Percentiles rank a stretch among this genome's conserved stretches.
Conservation (phyloP, 768 basidiomycete species). For the Tulasnella calospora region DNA sequence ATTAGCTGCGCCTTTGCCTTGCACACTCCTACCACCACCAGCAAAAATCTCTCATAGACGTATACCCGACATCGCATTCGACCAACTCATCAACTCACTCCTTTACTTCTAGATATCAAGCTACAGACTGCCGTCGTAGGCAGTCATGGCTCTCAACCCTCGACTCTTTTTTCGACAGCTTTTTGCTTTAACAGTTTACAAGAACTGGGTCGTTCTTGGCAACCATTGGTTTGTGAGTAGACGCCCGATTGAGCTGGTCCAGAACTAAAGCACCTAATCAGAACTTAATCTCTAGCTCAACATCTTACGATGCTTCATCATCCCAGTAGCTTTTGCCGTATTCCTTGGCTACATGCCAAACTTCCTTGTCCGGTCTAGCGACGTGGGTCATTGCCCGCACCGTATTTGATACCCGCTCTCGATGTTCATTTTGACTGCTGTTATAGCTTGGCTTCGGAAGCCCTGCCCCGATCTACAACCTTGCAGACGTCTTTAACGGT, state of each 20-base stretch:
- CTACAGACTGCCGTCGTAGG: background rate
- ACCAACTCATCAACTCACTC: background rate
- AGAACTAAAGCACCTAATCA: background rate
- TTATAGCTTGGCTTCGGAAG: slow-evolving; percentile 34
- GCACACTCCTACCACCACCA: background rate
- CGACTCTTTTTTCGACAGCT: slow-evolving; percentile 12
- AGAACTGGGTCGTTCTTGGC: slow-evolving; percentile 33
- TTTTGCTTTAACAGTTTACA: background rate
- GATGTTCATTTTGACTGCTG: slow-evolving; percentile 26
- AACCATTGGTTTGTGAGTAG: slow-evolving; percentile 29
- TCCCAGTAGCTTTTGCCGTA: slow-evolving; percentile 33
- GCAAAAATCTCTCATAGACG: background rate
- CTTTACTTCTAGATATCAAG: background rate
- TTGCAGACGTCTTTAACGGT: slow-evolving; percentile 27
- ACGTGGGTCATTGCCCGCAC: slow-evolving; percentile 18
- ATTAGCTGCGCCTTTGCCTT: background rate
- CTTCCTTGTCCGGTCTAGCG: slow-evolving; percentile 25
- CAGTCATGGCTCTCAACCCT: background rate
- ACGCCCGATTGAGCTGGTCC: background rate
- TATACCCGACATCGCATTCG: background rate
- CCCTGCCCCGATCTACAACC: slow-evolving; percentile 29
- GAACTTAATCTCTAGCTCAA: slow-evolving; percentile 29
- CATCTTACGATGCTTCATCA: slow-evolving; percentile 32
- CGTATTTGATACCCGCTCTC: slow-evolving; percentile 21
- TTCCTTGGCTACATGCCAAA: slow-evolving; percentile 34